Percentiles rank a stretch among this genome's conserved stretches.
phyloP scores from a whole-genome alignment of 179 eudicot species.

The Nepenthes alata region DNA sequence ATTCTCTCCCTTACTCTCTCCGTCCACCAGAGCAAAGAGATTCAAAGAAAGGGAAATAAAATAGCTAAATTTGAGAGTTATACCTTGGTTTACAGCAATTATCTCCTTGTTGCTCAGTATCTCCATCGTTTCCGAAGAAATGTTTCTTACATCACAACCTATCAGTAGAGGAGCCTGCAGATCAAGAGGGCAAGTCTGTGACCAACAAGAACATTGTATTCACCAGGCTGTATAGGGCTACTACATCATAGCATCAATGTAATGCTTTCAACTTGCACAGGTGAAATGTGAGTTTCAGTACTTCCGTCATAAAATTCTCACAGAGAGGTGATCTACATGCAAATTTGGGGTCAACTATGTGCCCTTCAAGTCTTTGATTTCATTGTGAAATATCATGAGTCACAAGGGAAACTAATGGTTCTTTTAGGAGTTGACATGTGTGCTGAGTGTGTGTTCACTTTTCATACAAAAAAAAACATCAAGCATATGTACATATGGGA shows the following conservation, averaged over 20 bases:
- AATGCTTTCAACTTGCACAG: neutral
- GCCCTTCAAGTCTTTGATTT: too few species aligned
- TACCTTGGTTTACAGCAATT: constrained; percentile 90
- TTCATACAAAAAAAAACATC: too few species aligned
- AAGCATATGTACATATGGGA: too few species aligned
- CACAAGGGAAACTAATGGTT: too few species aligned
- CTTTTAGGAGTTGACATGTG: too few species aligned
- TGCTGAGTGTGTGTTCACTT: too few species aligned
- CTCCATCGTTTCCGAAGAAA: constrained; percentile 70
- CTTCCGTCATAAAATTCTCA: too few species aligned
- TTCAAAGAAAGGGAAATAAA: neutral
- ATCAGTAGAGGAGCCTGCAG: constrained; percentile 78
- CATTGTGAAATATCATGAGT: too few species aligned
- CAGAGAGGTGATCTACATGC: too few species aligned
- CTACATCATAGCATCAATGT: neutral
- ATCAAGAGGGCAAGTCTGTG: neutral
- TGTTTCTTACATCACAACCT: constrained; percentile 90
- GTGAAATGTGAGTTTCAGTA: too few species aligned
- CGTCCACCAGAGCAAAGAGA: neutral
- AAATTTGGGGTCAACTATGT: too few species aligned
- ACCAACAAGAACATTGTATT: neutral
- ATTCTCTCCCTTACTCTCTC: neutral
- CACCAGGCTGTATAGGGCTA: neutral
- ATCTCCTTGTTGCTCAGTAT: constrained; percentile 72
- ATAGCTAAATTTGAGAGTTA: neutral